Percentiles rank a stretch among this genome's conserved stretches.
phyloP scores from a whole-genome alignment of 495 filamentous ascomycete species.

The Trichodelitschia bisporula region DNA sequence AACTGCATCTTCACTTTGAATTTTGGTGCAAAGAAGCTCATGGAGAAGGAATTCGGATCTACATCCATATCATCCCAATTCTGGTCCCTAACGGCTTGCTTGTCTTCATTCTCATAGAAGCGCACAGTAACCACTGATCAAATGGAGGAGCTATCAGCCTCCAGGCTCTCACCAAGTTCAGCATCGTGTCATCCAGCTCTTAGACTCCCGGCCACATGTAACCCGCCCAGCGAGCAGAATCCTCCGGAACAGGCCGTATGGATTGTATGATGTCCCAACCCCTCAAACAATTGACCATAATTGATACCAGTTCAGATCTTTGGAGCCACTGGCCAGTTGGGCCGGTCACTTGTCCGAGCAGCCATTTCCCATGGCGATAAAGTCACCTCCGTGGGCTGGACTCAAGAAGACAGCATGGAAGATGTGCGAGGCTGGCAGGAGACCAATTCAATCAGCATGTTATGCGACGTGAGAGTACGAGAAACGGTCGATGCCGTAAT shows the following conservation, averaged over 20 bases:
- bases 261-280: conserved; percentile 7
- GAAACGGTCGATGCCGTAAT: conserved; percentile 53
- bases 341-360: conserved; percentile 63
- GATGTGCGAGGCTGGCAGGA: conserved; percentile 40
- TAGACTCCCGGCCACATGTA: conserved; percentile 12
- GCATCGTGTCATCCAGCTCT: conserved; percentile 4
- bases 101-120: no score
- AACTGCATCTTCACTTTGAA: no score
- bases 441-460: conserved; percentile 17
- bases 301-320: conserved; percentile 36
- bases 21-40: no score
- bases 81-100: no score
- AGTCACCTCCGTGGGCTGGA: conserved; percentile 71
- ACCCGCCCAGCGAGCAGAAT: conserved; percentile 13
- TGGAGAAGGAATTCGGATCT: no score
- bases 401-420: conserved; percentile 52
- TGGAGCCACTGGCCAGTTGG: conserved; percentile 89
- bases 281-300: not conserved
- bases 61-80: no score
- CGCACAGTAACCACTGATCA: conserved; percentile 1
- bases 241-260: conserved; percentile 12
- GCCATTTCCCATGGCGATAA: conserved; percentile 61
- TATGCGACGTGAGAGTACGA: conserved; percentile 74
- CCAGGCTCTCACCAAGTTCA: not conserved
- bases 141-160: no score